Evolutionary conservation across 1,284 basidiomycete species (phyloP).

Genomic region (Moesziomyces sp.): DNA sequence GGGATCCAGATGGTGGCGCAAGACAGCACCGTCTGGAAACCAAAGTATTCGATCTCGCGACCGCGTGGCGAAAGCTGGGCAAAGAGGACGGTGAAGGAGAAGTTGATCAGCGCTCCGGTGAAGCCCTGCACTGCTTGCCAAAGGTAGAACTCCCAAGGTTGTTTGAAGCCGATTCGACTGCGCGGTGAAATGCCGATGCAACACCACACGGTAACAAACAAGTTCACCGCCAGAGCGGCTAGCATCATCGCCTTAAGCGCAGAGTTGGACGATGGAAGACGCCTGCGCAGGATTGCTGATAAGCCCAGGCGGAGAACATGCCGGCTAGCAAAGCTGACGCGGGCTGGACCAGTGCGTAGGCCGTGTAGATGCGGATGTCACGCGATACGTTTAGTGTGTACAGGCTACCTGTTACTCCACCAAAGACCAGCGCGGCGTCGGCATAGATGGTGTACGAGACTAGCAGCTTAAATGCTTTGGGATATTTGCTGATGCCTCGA

Average conservation of each 20-base stretch:
- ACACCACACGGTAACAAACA: slow-evolving; percentile 2
- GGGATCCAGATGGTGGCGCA: slow-evolving; percentile 8
- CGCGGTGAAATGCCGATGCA: not conserved
- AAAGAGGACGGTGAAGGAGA: slow-evolving; percentile 5
- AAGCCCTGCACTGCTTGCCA: not conserved
- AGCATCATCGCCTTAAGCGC: too few relatives aligned
- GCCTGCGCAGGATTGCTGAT: too few relatives aligned
- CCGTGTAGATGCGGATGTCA: too few relatives aligned
- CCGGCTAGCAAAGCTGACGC: too few relatives aligned
- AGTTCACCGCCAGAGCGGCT: not conserved
- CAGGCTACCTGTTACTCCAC: not conserved
- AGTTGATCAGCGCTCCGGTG: not conserved
- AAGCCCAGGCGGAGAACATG: too few relatives aligned
- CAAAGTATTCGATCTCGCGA: slow-evolving; percentile 8
- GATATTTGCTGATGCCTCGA: slow-evolving; percentile 2
- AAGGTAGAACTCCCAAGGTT: slow-evolving; percentile 8
- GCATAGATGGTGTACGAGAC: slow-evolving; percentile 8
- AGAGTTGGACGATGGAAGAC: too few relatives aligned
- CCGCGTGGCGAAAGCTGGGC: slow-evolving; percentile 3
- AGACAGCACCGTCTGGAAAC: slow-evolving; percentile 9
- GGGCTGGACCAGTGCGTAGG: too few relatives aligned
- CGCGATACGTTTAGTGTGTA: not conserved
- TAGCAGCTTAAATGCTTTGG: slow-evolving; percentile 4
- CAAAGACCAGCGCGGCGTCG: slow-evolving; percentile 1
- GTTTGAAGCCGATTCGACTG: slow-evolving; percentile 3